Evolutionary conservation across 495 filamentous ascomycete genomes (phyloP).

Genomic region (Penicillium cosmopolitanum): DNA sequence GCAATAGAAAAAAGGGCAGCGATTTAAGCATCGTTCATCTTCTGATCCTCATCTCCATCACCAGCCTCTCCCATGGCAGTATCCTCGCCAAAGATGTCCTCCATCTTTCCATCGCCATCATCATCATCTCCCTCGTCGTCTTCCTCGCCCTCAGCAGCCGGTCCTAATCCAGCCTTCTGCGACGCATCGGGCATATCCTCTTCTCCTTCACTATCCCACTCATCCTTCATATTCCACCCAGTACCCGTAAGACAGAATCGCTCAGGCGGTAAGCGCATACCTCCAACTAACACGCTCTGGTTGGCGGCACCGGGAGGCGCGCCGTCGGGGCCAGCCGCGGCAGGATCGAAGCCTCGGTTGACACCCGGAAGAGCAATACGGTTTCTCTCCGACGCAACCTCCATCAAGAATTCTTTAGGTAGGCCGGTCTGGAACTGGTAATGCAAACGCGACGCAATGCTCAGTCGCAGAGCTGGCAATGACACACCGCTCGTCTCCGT

Average conservation of each 20-base stretch:
- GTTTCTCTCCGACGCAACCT: constrained; percentile 83
- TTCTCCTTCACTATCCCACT: constrained; percentile 69
- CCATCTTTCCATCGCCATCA: constrained; percentile 62
- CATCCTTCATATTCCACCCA: constrained; percentile 80
- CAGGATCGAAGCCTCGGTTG: constrained; percentile 63
- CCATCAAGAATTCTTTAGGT: constrained; percentile 84
- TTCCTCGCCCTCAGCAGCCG: constrained; percentile 38
- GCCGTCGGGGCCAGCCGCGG: constrained; percentile 21
- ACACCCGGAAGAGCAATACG: constrained; percentile 76
- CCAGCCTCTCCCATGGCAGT: constrained; percentile 51
- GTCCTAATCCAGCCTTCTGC: constrained; percentile 21
- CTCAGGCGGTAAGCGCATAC: constrained; percentile 85
- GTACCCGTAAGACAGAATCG: constrained; percentile 86
- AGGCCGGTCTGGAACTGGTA: constrained; percentile 68
- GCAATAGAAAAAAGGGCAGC: constrained; percentile 4
- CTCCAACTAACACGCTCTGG: constrained; percentile 55
- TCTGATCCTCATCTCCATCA: constrained; percentile 45
- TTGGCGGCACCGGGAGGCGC: constrained; percentile 22
- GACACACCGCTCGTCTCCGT: constrained; percentile 52
- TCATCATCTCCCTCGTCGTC: constrained; percentile 43
- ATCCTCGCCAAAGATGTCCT: constrained; percentile 60
- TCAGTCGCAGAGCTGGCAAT: constrained; percentile 62
- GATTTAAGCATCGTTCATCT: constrained; percentile 53
- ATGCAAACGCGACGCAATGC: constrained; percentile 64
- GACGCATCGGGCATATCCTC: constrained; percentile 44